Evolutionary conservation across 495 filamentous ascomycete genomes (phyloP).

Genomic region (Neurospora sp.): DNA sequence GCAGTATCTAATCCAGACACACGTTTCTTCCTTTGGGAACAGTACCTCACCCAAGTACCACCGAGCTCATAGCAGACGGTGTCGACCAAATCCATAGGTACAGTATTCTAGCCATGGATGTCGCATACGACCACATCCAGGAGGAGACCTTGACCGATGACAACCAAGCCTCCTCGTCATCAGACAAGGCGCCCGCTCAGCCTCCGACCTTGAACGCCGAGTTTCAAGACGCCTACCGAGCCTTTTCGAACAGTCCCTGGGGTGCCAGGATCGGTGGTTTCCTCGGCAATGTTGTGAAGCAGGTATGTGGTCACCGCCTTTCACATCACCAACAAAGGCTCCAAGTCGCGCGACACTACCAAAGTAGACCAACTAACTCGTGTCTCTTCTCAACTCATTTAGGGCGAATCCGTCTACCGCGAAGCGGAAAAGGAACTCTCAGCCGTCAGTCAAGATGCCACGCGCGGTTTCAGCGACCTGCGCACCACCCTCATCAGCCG

Average conservation of each 20-base stretch:
- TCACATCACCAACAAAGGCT: neutral
- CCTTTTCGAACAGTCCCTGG: constrained; percentile 85
- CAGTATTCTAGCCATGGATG: constrained; percentile 68
- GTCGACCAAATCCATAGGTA: neutral
- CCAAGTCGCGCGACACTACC: neutral
- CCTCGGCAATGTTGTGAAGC: constrained; percentile 81
- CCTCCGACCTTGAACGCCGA: constrained; percentile 66
- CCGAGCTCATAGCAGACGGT: neutral
- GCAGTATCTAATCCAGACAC: neutral
- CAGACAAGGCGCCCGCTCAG: constrained; percentile 36
- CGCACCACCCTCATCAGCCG: constrained; percentile 55
- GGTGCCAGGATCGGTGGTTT: constrained; percentile 79
- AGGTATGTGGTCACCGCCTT: constrained; percentile 35
- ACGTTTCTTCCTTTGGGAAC: neutral
- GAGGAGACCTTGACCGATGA: constrained; percentile 66
- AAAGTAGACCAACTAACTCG: neutral
- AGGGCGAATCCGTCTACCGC: constrained; percentile 81
- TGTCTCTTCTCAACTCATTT: neutral
- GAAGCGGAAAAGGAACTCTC: constrained; percentile 72
- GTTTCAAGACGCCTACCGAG: constrained; percentile 89
- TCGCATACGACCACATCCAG: constrained; percentile 94
- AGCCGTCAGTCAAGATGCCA: constrained; percentile 68
- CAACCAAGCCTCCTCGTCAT: constrained; percentile 35
- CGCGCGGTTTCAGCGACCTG: constrained; percentile 69
- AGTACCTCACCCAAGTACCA: neutral